phyloP scores from a whole-genome alignment of 768 basidiomycete genomes.

The Termitomyces sp. region DNA sequence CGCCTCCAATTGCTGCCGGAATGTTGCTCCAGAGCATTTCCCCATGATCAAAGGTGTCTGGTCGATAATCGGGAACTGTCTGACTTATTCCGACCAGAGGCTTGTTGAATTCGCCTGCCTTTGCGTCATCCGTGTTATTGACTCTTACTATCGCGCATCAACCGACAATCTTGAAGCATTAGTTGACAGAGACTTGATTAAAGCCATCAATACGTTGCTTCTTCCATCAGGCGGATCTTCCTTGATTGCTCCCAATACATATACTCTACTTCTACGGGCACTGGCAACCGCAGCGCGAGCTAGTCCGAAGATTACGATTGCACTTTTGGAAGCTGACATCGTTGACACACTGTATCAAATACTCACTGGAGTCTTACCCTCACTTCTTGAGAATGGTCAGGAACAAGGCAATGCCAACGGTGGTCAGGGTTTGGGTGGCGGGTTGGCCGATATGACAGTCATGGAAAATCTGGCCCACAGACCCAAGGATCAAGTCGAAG shows the following conservation, averaged over 20 bases:
- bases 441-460: conserved; percentile 93
- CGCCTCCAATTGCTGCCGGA: conserved; percentile 94
- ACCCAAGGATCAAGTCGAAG: conserved; percentile 96
- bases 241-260: conserved; percentile 81
- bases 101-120: conserved; percentile 97
- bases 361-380: conserved; percentile 88
- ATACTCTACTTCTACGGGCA: conserved; percentile 81
- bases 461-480: conserved; percentile 96
- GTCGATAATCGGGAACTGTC: conserved; percentile 90
- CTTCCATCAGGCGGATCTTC: conserved; percentile 85
- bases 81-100: conserved; percentile 89
- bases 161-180: conserved; percentile 84
- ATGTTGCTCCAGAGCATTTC: conserved; percentile 86
- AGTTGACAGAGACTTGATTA: conserved; percentile 73
- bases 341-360: conserved; percentile 93
- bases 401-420: conserved; percentile 57
- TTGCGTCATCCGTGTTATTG: conserved; percentile 90
- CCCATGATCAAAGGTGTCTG: conserved; percentile 84
- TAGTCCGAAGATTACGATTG: conserved; percentile 82
- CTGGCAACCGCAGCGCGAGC: conserved; percentile 84
- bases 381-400: conserved; percentile 44
- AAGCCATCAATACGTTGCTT: conserved; percentile 80
- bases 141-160: conserved; percentile 83
- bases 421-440: conserved; percentile 82
- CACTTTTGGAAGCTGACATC: conserved; percentile 87